Percentiles rank a stretch among this genome's conserved stretches.
Evolutionary conservation across 2,329 filamentous ascomycete genomes (phyloP).

Genomic region (Ceratocystis harringtonii): DNA sequence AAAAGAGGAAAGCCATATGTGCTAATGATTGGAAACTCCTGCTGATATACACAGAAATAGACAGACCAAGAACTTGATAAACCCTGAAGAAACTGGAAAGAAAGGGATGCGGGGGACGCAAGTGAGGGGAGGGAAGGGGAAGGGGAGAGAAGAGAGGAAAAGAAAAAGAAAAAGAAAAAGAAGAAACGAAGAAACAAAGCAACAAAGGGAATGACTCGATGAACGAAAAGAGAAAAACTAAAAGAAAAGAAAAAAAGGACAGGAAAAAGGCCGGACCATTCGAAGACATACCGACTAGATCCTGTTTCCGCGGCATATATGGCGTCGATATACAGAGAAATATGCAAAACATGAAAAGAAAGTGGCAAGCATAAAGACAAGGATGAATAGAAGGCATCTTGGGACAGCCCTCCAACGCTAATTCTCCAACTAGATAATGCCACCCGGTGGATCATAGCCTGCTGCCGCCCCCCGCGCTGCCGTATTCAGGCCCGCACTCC

Average conservation of each 20-base stretch:
- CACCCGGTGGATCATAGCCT: slow-evolving; percentile 43
- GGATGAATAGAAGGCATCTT: background rate
- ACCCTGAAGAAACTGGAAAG: background rate
- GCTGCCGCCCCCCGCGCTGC: slow-evolving; percentile 31
- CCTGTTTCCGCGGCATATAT: background rate
- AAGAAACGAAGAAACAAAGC: background rate
- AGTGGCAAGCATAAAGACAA: background rate
- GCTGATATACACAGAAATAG: slow-evolving; percentile 5
- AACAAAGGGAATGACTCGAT: background rate
- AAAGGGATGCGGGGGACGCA: background rate
- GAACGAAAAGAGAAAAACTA: background rate
- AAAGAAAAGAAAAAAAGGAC: background rate
- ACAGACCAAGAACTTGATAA: slow-evolving; percentile 3
- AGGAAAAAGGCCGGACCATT: background rate
- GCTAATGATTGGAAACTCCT: background rate
- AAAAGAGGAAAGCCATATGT: background rate
- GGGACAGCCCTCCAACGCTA: background rate
- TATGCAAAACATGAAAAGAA: slow-evolving; percentile 1
- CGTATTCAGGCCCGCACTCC: slow-evolving; percentile 37
- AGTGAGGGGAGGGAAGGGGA: background rate
- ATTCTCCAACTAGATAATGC: slow-evolving; percentile 36
- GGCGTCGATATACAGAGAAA: background rate
- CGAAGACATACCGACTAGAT: background rate
- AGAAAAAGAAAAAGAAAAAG: background rate
- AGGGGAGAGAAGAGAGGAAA: background rate